phyloP scores from a whole-genome alignment of 768 basidiomycete species.

The Termitomyces sp. region DNA sequence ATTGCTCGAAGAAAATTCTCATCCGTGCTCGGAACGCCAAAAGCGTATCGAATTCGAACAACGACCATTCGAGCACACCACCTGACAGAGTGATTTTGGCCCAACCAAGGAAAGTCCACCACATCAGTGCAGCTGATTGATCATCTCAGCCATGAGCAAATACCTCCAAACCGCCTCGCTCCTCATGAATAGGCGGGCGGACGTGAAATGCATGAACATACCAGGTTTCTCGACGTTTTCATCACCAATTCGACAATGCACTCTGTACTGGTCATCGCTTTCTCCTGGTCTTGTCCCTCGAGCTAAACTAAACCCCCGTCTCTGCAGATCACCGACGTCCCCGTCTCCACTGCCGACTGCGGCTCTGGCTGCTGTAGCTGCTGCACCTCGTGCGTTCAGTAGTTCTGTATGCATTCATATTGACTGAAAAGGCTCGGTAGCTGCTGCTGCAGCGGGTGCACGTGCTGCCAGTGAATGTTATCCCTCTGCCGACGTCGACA shows the following conservation, averaged over 20 bases:
- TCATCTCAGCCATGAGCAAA: background rate
- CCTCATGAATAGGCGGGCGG: background rate
- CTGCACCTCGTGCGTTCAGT: conserved; percentile 6
- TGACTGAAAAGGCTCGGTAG: background rate
- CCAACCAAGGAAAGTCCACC: background rate
- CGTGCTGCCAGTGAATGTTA: conserved; percentile 7
- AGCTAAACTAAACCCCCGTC: background rate
- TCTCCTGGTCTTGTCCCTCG: background rate
- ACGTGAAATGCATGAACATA: background rate
- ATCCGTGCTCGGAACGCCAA: no score
- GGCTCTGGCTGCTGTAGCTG: conserved; percentile 9
- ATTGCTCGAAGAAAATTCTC: no score
- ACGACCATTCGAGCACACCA: background rate
- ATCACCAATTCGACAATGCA: background rate
- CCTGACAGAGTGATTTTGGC: background rate
- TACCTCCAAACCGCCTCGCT: background rate
- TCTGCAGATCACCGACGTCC: background rate
- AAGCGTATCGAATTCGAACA: no score
- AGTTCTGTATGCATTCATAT: background rate
- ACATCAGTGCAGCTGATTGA: background rate
- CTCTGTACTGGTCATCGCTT: conserved; percentile 1
- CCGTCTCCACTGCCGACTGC: conserved; percentile 5
- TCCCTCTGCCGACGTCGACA: no score
- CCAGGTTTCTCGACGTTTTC: background rate
- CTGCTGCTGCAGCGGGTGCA: conserved; percentile 13